Evolutionary conservation across 768 basidiomycete species (phyloP).

Genomic region (Mycena kentingensis): DNA sequence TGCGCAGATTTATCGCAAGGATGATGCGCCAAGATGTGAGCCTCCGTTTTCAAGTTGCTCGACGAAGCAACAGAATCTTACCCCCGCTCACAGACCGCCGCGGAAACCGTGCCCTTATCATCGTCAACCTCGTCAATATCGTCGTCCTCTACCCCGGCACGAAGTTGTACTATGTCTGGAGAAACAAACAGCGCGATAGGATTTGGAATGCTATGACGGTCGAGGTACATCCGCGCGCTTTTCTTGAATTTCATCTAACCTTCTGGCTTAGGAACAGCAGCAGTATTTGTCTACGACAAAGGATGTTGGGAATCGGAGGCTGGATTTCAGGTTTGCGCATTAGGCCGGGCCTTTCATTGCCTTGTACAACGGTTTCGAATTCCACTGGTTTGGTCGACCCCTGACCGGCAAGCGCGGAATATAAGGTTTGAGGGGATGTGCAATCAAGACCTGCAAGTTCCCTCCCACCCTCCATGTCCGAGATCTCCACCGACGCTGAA

Average conservation of each 20-base stretch:
- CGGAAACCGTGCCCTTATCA: conserved; percentile 60
- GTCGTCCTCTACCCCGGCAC: conserved; percentile 54
- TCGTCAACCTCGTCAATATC: conserved; percentile 52
- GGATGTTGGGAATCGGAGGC: conserved; percentile 60
- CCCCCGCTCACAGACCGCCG: conserved; percentile 44
- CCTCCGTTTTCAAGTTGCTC: conserved; percentile 16
- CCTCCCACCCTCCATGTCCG: too few relatives aligned
- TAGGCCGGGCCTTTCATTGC: conserved; percentile 26
- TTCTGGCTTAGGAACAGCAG: conserved; percentile 46
- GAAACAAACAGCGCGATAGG: conserved; percentile 54
- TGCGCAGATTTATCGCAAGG: conserved; percentile 57
- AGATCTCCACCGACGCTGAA: too few relatives aligned
- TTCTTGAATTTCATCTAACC: too few relatives aligned
- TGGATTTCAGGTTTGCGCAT: conserved; percentile 67
- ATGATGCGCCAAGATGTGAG: conserved; percentile 61
- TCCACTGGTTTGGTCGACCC: too few relatives aligned
- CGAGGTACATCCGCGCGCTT: conserved; percentile 35
- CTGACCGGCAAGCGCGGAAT: too few relatives aligned
- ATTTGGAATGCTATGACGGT: conserved; percentile 60
- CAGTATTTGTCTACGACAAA: conserved; percentile 59
- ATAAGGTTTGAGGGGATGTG: too few relatives aligned
- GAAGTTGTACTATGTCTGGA: conserved; percentile 59
- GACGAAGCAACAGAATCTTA: neutral
- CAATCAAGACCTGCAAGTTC: too few relatives aligned
- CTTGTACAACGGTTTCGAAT: too few relatives aligned